Percentiles rank a stretch among this genome's conserved stretches.
Conservation (phyloP, 345 rosid species). For the Eucalyptus melliodora region DNA sequence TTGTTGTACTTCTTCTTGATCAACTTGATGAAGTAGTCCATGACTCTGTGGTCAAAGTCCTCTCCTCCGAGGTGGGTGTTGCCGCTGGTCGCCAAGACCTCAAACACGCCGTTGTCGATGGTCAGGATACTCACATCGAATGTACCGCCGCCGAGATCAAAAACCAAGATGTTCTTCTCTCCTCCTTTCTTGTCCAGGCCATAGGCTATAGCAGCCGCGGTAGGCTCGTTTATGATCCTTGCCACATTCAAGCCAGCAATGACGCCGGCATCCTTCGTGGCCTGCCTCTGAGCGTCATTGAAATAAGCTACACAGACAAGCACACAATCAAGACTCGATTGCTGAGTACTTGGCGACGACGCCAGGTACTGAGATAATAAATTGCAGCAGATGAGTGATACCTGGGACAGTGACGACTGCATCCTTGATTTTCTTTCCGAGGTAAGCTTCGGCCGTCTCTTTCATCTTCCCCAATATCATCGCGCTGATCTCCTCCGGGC, state of each 20-base stretch:
- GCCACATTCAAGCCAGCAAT: constrained; percentile 96
- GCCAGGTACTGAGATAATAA: neutral
- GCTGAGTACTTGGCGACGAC: no score
- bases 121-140: constrained; percentile 95
- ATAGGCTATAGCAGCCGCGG: constrained; percentile 97
- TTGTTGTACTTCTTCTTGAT: constrained; percentile 96
- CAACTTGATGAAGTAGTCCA: constrained; percentile 95
- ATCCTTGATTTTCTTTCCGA: constrained; percentile 37
- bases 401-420: constrained; percentile 55
- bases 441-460: constrained; percentile 47
- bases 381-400: neutral
- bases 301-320: constrained; percentile 70
- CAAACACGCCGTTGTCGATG: constrained; percentile 90
- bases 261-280: constrained; percentile 92
- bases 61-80: constrained; percentile 99
- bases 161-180: constrained; percentile 96
- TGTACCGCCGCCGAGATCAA: constrained; percentile 96
- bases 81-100: constrained; percentile 96
- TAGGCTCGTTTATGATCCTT: constrained; percentile 93
- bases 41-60: constrained; percentile 91
- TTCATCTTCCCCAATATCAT: constrained; percentile 51
- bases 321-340: neutral
- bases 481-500: constrained; percentile 56
- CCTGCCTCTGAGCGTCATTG: constrained; percentile 98
- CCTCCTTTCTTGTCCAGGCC: constrained; percentile 96